Evolutionary conservation across 2,329 filamentous ascomycete species (phyloP), one percentile per base, ranked within the genome.

Genomic region (Stachybotrys chartarum): DNA sequence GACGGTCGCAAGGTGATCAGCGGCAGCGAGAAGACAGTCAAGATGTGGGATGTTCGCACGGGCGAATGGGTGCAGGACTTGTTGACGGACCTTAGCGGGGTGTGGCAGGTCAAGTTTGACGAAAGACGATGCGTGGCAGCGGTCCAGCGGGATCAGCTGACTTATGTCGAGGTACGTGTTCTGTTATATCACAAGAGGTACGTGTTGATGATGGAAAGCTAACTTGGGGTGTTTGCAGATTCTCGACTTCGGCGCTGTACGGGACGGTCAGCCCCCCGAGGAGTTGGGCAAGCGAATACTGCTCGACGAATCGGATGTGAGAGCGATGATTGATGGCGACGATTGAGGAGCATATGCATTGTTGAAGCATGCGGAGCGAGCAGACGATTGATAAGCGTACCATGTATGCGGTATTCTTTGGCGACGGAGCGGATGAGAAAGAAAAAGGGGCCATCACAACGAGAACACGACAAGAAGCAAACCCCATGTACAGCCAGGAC

Each of bases 101-200:
- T 99, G 7, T 99, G 94, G 94, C 94, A 99, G 75, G 94, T 99
- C 65, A 94, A 94, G 66, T 99, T 99, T 74, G 92, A 99, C 66
- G 91, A 95, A 68, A 82, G 94, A 62, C 83, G 93, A 69, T 99
- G 94, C 70, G 94, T 99, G 56, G 94, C 94, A 57, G 94, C 94
- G 49, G 94, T 99, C 55, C 94, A 99, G 77, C 84, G 94, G 55
- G 91, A 96, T 61, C 87, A 85, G 64, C 75, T 96, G 64, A 99
- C 94, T 18, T 99, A 96, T 70, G 91, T 99, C 56, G 94, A 99
- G 84, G 94, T 96, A 71, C 76, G 85, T 73, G 12, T 12, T 24
- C 16, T 30, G 6, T 5, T 14, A 11, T 18, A 49, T 3, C 14
- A 50, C 10, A 5, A 30, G 14, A 1, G n/a, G 17, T 50, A 14